Conservation (phyloP, 805 yeast genomes). For the Pichia kluyveri region DNA sequence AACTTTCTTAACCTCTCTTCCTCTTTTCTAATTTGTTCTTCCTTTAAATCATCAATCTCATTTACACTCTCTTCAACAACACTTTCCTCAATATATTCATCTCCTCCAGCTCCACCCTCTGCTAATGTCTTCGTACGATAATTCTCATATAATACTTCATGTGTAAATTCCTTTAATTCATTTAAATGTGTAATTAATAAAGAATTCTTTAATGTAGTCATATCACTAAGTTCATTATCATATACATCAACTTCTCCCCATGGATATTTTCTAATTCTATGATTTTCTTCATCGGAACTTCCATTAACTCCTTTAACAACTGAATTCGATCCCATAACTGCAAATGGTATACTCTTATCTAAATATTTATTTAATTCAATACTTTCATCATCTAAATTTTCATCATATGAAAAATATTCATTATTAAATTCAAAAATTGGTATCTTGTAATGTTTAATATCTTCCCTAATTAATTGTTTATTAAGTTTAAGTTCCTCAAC, state of each 20-base stretch:
- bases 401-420: slow-evolving; percentile 34
- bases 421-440: slow-evolving; percentile 74
- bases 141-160: slow-evolving; percentile 76
- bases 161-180: slow-evolving; percentile 84
- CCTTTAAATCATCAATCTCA: slow-evolving; percentile 34
- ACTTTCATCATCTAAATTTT: slow-evolving; percentile 23
- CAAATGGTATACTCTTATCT: slow-evolving; percentile 49
- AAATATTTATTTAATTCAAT: slow-evolving; percentile 28
- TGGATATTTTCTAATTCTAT: slow-evolving; percentile 42
- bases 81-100: not conserved
- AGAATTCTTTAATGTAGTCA: slow-evolving; percentile 69
- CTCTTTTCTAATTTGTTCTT: slow-evolving; percentile 81
- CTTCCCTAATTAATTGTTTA: slow-evolving; percentile 68
- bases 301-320: slow-evolving; percentile 27
- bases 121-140: slow-evolving; percentile 61
- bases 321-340: slow-evolving; percentile 52
- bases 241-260: slow-evolving; percentile 61
- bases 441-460: slow-evolving; percentile 58
- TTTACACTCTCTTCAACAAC: not conserved
- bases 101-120: slow-evolving; percentile 6
- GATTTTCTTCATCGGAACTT: slow-evolving; percentile 9
- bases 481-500: slow-evolving; percentile 59
- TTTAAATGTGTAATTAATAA: slow-evolving; percentile 75
- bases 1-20: slow-evolving; percentile 81
- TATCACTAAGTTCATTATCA: slow-evolving; percentile 67